Evolutionary conservation across 176 grass and related monocot genomes (phyloP).

Genomic region (Bonia amplexicaulis): DNA sequence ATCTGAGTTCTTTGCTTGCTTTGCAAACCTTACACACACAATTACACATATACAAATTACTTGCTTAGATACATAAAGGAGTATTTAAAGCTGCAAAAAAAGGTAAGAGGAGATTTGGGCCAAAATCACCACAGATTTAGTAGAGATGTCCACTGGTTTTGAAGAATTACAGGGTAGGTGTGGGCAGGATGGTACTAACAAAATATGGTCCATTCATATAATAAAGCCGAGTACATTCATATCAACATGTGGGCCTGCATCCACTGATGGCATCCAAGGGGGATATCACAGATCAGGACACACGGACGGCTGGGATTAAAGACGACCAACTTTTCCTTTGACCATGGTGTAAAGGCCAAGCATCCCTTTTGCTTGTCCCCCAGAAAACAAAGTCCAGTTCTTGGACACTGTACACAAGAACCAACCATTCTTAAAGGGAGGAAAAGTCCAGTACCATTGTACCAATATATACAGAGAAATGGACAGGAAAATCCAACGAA

Average conservation of each 20-base stretch:
- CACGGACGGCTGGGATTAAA: constrained; percentile 5
- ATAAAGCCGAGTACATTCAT: constrained; percentile 2
- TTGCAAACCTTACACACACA: not conserved
- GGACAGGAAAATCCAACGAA: not conserved
- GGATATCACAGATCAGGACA: not conserved
- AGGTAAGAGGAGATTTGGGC: not conserved
- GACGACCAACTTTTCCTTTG: not conserved
- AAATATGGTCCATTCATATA: not conserved
- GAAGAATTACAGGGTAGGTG: constrained; percentile 9
- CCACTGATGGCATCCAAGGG: constrained; percentile 16
- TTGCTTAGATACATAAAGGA: not conserved
- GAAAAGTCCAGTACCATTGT: not conserved
- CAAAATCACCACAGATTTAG: not conserved
- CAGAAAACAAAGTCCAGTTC: constrained; percentile 22
- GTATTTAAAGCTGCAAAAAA: not conserved
- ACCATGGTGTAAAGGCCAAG: constrained; percentile 42
- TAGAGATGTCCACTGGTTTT: not conserved
- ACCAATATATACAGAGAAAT: not conserved
- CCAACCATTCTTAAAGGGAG: not conserved
- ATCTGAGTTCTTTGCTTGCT: not conserved
- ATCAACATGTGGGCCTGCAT: constrained; percentile 21
- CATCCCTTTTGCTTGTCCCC: constrained; percentile 35
- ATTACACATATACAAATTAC: not conserved
- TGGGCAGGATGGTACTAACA: not conserved
- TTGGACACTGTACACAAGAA: constrained; percentile 26